Evolutionary conservation across 225 moss, liverwort and hornwort genomes (phyloP).

Genomic region (Asterella californica): DNA sequence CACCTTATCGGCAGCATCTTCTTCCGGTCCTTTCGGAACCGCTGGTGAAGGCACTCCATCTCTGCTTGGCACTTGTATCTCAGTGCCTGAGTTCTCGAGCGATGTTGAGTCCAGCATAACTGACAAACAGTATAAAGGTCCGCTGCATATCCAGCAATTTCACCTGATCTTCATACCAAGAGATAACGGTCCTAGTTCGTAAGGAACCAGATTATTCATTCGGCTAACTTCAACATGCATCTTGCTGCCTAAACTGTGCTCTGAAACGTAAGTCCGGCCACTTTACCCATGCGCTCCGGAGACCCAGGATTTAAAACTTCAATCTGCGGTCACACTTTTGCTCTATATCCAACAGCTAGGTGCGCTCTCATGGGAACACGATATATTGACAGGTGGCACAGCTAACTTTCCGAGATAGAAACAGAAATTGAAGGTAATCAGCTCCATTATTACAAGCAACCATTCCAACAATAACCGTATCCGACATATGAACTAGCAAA

Average conservation of each 20-base stretch:
- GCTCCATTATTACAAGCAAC: neutral
- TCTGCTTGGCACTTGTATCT: constrained; percentile 8
- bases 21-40: constrained; percentile 14
- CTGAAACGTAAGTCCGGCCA: neutral
- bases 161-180: constrained; percentile 4
- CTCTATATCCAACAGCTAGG: neutral
- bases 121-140: constrained; percentile 21
- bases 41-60: constrained; percentile 15
- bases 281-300: neutral
- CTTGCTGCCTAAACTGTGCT: neutral
- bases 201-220: neutral
- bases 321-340: too few relatives aligned
- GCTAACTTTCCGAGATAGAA: neutral
- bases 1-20: constrained; percentile 52
- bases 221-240: neutral
- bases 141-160: constrained; percentile 7
- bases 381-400: neutral
- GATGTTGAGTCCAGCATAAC: constrained; percentile 29
- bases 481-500: neutral
- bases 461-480: neutral
- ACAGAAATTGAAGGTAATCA: neutral
- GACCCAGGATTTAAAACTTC: neutral
- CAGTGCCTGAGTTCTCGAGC: constrained; percentile 8
- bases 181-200: neutral
- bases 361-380: too few relatives aligned